Base-by-base conservation (phyloP, 1,284 basidiomycete species). In the Austropuccinia psidii region DNA sequence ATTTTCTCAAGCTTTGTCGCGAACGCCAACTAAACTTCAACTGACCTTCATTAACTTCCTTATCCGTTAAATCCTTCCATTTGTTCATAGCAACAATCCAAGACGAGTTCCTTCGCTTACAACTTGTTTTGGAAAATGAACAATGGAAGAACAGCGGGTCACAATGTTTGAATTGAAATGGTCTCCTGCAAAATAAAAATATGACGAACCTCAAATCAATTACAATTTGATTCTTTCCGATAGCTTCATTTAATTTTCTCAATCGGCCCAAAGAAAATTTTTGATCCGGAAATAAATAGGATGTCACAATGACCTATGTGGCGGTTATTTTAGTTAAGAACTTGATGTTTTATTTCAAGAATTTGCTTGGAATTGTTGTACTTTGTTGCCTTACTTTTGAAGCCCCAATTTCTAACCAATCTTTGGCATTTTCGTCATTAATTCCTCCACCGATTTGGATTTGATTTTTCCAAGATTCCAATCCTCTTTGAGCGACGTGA, bases 61-160 rank as follows among this genome's bases (percentile, higher is more conserved):
- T 92, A 78, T 98, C 91, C 0, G 96, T 98, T 68, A 97, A 86
- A 73, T 90, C 89, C 81, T 97, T 94, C 96, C 96, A 99, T 79
- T 93, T 91, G 82, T 98, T 97, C 93, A 96, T 98, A 0, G 96
- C 94, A 7, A 99, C 90, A 43, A 93, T 84, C 96, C 96, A 99
- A 76, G 84, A 87, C 43, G 87, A 83, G 15, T 84, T 89, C 78
- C 87, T 83, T 77, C 87, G 86, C 24, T 95, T 87, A 82, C 96
- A 99, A 80, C 95, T 95, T 55, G 7, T 54, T 9, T 21, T 17
- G 29, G 39, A 65, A 49, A 62, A 64, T 49, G 62, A 15, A 43
- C 37, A n/a, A 43, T 13, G 31, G 27, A 31, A 45, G 37, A 49
- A 33, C 9, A n/a, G 69, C 17, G 33, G 21, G 17, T 21, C 29